Base-by-base conservation (phyloP, 2,329 filamentous ascomycete genomes). In the Aspergillus neoniger region DNA sequence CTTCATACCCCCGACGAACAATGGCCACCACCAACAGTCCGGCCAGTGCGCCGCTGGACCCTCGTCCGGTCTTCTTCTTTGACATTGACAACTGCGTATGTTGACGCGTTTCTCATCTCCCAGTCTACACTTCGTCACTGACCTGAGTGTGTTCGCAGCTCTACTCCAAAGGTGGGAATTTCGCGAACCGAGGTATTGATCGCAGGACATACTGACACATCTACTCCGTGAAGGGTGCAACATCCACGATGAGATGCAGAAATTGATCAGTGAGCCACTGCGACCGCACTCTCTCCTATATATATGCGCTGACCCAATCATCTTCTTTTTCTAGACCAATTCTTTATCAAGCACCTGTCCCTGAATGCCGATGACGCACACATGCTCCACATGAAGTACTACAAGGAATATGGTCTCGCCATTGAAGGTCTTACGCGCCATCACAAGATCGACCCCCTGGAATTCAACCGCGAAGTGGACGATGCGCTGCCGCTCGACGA, bases 71-170 rank as follows among this genome's bases (percentile, higher is more conserved):
- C 19, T 85, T 88, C 75, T 88, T 86, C 76, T 98, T 97, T 73
- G 95, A 99, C 74, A 98, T 99, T 72, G 95, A 99, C 82, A 99
- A 99, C 74, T 99, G 96, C 78, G 86, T 88, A 81, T 65, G 85
- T 80, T 21, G 14, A 48, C 28, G 14, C 19, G 12, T 55, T 14
- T 7, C 9, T 30, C 23, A 2, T 14, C 17, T 17, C 15, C 28
- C 41, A 12, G 15, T 39, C 0, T 10, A n/a, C 17, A 10, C 10
- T 23, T 19, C 41, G n/a, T 39, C 38, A 55, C 69, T 72, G 57
- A 70, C 55, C 10, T 21, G 4, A 12, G 7, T 28, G 23, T 23
- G 51, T 44, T 36, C 19, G 28, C 56, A 87, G 84, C 86, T 98
- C 58, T 98, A 97, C 72, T 88, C 93, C 0, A 92, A 89, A 78